Evolutionary conservation across 129 eudicot genomes (phyloP).

Genomic region (Lactuca sativa): DNA sequence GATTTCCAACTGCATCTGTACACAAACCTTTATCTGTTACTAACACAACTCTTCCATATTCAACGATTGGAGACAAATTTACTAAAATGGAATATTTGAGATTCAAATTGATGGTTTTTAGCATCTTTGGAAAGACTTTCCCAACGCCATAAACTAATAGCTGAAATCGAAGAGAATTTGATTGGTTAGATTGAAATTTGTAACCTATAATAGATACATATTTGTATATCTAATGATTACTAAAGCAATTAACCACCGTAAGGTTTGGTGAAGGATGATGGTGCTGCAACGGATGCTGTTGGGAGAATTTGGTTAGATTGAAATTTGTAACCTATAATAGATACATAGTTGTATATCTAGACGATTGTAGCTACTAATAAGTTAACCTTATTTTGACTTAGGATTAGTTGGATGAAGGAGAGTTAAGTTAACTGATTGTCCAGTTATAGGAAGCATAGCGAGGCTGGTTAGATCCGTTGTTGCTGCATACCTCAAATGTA

Average conservation of each 20-base stretch:
- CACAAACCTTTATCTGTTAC: constrained; percentile 78
- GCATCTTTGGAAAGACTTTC: constrained; percentile 63
- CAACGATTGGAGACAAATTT: constrained; percentile 47
- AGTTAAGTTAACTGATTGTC: constrained; percentile 63
- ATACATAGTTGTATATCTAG: constrained; percentile 56
- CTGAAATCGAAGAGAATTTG: constrained; percentile 36
- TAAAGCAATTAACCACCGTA: constrained; percentile 24
- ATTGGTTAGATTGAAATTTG: constrained; percentile 13
- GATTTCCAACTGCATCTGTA: constrained; percentile 81
- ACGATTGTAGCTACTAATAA: not conserved
- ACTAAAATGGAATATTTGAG: constrained; percentile 60
- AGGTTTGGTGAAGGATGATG: constrained; percentile 63
- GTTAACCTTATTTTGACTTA: constrained; percentile 3
- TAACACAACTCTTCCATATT: constrained; percentile 69
- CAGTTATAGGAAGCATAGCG: constrained; percentile 77
- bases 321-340: no score
- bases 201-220: not conserved
- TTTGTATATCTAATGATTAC: constrained; percentile 2
- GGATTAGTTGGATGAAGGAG: constrained; percentile 26
- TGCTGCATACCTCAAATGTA: constrained; percentile 62
- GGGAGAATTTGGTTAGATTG: constrained; percentile 38
- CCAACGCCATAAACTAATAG: constrained; percentile 90
- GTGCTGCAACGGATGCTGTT: constrained; percentile 64
- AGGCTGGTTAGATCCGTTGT: constrained; percentile 43
- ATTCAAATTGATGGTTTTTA: constrained; percentile 52